Conservation (phyloP, 1,284 basidiomycete genomes). For the Naganishia sp. region DNA sequence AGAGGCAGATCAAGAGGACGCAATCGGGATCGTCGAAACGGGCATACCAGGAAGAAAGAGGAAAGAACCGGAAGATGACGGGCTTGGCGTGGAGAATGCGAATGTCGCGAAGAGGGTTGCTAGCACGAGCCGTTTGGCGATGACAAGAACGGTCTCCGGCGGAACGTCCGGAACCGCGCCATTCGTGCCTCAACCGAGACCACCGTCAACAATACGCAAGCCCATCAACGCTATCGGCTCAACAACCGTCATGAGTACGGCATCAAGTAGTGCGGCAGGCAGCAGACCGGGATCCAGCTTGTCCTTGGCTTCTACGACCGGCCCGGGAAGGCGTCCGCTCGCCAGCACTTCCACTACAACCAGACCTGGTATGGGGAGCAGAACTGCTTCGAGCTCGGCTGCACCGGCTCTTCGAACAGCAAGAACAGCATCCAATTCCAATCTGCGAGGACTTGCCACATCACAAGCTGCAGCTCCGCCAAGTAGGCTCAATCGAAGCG, state of each 20-base stretch:
- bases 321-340: conserved; percentile 14
- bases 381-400: neutral
- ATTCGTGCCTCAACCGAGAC: conserved; percentile 21
- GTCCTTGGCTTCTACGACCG: conserved; percentile 8
- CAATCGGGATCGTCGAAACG: neutral
- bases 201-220: conserved; percentile 16
- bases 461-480: conserved; percentile 11
- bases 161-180: conserved; percentile 1
- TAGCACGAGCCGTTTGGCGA: neutral
- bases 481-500: conserved; percentile 21
- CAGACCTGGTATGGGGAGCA: neutral
- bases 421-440: conserved; percentile 19
- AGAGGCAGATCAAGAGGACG: conserved; percentile 11
- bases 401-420: conserved; percentile 8
- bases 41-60: conserved; percentile 3
- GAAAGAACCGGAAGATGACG: conserved; percentile 20
- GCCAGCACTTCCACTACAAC: neutral
- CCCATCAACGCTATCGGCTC: conserved; percentile 27
- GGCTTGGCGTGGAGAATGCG: neutral
- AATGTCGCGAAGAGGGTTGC: conserved; percentile 10
- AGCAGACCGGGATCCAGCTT: conserved; percentile 23
- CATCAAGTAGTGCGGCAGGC: neutral
- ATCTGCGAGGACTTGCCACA: conserved; percentile 18
- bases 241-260: conserved; percentile 10
- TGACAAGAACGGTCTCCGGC: neutral